Percentiles rank a stretch among this genome's conserved stretches.
Evolutionary conservation across 2,329 filamentous ascomycete genomes (phyloP).

Genomic region (Aspergillus udagawae): DNA sequence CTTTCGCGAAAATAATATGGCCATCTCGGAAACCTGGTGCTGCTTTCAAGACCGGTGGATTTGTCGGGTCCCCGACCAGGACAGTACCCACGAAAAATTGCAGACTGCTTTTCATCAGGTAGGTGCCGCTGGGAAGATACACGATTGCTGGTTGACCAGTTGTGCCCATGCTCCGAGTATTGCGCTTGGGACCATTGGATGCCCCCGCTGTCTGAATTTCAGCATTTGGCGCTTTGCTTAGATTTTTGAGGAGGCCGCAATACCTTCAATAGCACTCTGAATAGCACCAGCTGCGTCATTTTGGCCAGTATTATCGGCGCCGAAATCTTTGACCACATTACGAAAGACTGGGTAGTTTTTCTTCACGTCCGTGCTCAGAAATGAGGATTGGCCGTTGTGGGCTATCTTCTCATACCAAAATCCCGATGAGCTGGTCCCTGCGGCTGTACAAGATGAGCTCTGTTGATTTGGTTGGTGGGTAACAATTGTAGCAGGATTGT

Average conservation of each 20-base stretch:
- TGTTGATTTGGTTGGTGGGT: conserved; percentile 5
- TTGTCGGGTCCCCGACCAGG: conserved; percentile 35
- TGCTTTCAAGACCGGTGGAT: conserved; percentile 51
- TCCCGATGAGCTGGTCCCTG: conserved; percentile 4
- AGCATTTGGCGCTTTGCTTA: neutral
- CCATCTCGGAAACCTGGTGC: conserved; percentile 49
- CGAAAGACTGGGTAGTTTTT: conserved; percentile 32
- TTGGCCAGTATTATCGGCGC: conserved; percentile 31
- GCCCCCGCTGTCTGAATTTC: conserved; percentile 16
- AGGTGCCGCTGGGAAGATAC: conserved; percentile 28
- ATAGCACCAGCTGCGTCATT: conserved; percentile 26
- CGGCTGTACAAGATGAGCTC: conserved; percentile 2
- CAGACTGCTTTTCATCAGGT: conserved; percentile 21
- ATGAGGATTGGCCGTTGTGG: conserved; percentile 28
- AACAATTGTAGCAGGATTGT: conserved; percentile 2
- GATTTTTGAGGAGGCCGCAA: neutral
- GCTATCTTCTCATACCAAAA: conserved; percentile 29
- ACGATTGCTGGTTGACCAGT: conserved; percentile 29
- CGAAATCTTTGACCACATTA: conserved; percentile 32
- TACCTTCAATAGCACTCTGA: conserved; percentile 28
- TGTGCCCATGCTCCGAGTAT: conserved; percentile 24
- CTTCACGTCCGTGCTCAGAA: conserved; percentile 20
- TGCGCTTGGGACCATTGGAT: conserved; percentile 21
- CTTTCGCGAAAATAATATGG: conserved; percentile 52
- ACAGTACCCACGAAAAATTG: conserved; percentile 33